These are phyloP conservation scores for Raffaelea deltoideospora DNA, from an alignment of 2,329 filamentous ascomycete species.

Conservation along the genomic window DNA sequence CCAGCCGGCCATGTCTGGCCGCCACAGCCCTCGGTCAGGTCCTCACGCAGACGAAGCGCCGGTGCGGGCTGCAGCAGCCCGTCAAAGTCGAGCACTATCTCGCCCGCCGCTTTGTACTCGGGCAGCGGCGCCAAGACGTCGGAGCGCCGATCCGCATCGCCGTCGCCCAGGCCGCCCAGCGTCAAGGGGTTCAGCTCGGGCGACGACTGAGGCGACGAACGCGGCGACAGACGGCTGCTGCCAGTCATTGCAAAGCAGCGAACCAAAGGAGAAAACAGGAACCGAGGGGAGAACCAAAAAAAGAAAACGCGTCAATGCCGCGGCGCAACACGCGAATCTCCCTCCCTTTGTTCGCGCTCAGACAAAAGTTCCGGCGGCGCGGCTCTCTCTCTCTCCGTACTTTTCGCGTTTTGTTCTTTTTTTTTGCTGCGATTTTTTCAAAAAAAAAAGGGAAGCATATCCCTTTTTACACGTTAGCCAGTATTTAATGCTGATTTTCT, in stretches of 20 bases:
- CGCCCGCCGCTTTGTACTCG: conserved; percentile 37
- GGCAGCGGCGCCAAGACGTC: conserved; percentile 42
- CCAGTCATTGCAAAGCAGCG: not conserved
- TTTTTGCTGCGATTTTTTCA: too few relatives aligned
- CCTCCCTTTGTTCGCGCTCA: too few relatives aligned
- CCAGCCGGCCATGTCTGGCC: conserved; percentile 92
- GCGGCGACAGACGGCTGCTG: not conserved
- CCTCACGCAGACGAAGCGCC: conserved; percentile 66
- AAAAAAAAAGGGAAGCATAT: too few relatives aligned
- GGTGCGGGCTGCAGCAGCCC: conserved; percentile 44
- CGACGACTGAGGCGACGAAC: conserved; percentile 21
- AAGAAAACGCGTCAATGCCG: too few relatives aligned
- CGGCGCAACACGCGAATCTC: too few relatives aligned
- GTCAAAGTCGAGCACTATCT: conserved; percentile 47
- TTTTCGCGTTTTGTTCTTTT: too few relatives aligned
- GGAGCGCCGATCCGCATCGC: conserved; percentile 8
- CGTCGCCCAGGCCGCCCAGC: conserved; percentile 18
- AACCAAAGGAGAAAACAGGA: too few relatives aligned
- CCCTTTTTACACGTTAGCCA: too few relatives aligned
- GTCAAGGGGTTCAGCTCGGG: conserved; percentile 34
- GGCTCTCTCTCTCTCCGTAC: too few relatives aligned
- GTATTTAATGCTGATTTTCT: too few relatives aligned
- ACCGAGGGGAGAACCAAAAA: too few relatives aligned
- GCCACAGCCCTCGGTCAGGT: conserved; percentile 76
- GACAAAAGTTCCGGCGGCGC: too few relatives aligned